phyloP scores from a whole-genome alignment of 2,329 filamentous ascomycete species.

The Mariannaea elegans region DNA sequence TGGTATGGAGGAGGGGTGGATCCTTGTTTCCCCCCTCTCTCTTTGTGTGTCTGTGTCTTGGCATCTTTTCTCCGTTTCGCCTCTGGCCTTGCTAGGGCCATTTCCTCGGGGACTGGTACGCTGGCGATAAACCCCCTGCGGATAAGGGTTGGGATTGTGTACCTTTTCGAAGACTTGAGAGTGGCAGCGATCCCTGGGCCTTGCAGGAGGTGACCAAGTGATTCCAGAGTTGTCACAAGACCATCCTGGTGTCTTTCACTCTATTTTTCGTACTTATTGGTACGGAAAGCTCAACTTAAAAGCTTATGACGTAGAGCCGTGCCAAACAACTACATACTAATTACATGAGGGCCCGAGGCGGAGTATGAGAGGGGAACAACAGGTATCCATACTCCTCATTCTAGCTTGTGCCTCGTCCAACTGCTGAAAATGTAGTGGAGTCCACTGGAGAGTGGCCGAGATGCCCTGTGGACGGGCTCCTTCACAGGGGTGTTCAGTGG shows the following conservation, averaged over 20 bases:
- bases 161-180: background rate
- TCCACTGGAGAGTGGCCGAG: conserved; percentile 15
- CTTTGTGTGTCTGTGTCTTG: background rate
- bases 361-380: conserved; percentile 2
- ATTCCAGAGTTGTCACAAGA: background rate
- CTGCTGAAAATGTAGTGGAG: conserved; percentile 9
- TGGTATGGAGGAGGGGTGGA: conserved; percentile 15
- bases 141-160: background rate
- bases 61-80: background rate
- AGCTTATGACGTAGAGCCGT: conserved; percentile 1
- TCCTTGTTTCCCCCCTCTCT: conserved; percentile 8
- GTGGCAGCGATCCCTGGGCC: background rate
- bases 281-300: background rate
- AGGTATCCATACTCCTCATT: background rate
- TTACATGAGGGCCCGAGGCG: conserved; percentile 1
- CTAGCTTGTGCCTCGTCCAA: background rate
- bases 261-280: no score
- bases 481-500: conserved; percentile 11
- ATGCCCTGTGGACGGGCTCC: conserved; percentile 1
- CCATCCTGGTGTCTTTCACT: no score
- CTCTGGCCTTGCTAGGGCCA: background rate
- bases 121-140: conserved; percentile 17
- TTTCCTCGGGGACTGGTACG: conserved; percentile 7
- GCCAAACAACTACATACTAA: background rate
- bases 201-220: background rate